Percentiles rank a stretch among this genome's conserved stretches.
These are phyloP conservation scores for Oxyria digyna DNA, from an alignment of 148 eudicot genomes.

Conservation along the genomic window DNA sequence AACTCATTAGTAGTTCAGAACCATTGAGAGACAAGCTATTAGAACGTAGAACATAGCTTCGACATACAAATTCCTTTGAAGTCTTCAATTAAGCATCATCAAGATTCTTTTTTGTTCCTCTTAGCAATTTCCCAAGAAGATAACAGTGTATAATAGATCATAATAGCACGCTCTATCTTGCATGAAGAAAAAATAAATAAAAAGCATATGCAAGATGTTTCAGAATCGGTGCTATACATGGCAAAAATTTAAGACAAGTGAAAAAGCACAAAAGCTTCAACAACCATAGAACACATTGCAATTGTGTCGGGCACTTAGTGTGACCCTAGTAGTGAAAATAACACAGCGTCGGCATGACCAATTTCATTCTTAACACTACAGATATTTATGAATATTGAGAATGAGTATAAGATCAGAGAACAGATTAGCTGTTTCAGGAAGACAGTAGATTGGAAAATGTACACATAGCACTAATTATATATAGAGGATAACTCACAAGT, in stretches of 20 bases:
- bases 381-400: neutral
- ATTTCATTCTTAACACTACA: neutral
- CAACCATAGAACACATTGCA: neutral
- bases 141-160: neutral
- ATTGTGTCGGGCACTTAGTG: neutral
- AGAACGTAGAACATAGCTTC: neutral
- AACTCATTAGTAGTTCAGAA: slow-evolving; percentile 57
- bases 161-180: neutral
- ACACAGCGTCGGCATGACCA: neutral
- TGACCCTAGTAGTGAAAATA: neutral
- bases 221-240: neutral
- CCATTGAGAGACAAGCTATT: neutral
- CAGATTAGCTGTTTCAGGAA: neutral
- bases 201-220: neutral
- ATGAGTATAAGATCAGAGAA: neutral
- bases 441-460: neutral
- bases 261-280: neutral
- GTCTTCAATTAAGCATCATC: neutral
- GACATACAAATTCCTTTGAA: neutral
- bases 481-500: slow-evolving; percentile 53
- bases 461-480: neutral
- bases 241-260: neutral
- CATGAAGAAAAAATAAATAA: slow-evolving; percentile 1
- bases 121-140: neutral
- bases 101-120: neutral